Evolutionary conservation across 1,139 yeast species (phyloP), one percentile per base, ranked within the genome.

Genomic region (Insectozyma bohioensis): DNA sequence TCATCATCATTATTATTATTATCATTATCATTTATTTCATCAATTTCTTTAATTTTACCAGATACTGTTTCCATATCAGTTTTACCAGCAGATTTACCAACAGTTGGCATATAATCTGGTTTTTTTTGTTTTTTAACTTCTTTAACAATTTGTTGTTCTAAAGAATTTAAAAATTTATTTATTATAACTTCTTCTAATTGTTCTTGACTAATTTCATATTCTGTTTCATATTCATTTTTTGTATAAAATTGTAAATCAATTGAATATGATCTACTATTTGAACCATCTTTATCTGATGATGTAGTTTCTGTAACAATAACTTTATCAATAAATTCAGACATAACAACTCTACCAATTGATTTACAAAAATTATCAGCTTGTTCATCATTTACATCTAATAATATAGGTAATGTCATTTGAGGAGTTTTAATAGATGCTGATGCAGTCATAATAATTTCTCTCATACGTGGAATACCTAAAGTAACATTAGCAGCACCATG

Each of bases 401-500:
- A 69, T 37, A 94, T 72, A 24, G 97, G 97, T 50, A 94, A 71
- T 3, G 94, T 81, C 98, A 94, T 94, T 65, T 92, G 97, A 33
- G 99, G 99, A 9, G 99, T 94, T 67, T 88, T 87, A 54, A 94
- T 94, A 36, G 85, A 69, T 13, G 96, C 80, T 39, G 96, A 86
- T 8, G 98, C 99, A 12, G 98, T 94, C 98, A 94, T 94, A 57
- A 94, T 90, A 57, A 94, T 94, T 77, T 94, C 99, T 78, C 99
- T 84, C 90, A 94, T 83, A 79, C 99, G 96, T 31, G 99, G 99
- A 57, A 94, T 94, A 84, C 99, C 99, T 55, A 94, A 75, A 1
- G 99, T 94, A 47, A 94, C 99, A 63, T 94, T 94, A 31, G 98
- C 98, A 39, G 98, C 99, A 78, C 99, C 99, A 68, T 94, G 98